Conservation (phyloP, 2,329 filamentous ascomycete genomes). For the Colletotrichum chrysophilum region DNA sequence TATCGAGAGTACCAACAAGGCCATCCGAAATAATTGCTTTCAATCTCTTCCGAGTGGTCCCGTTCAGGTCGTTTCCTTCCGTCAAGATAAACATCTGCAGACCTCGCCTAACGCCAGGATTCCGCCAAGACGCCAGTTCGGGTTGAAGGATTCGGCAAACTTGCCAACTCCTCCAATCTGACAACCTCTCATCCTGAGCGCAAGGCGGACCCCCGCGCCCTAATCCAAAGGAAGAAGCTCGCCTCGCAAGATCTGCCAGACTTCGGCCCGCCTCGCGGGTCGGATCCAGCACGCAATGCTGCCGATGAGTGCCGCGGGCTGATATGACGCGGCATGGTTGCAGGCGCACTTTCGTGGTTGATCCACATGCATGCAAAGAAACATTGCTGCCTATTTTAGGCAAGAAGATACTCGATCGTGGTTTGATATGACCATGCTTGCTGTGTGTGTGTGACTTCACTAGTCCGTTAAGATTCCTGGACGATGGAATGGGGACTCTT, state of each 20-base stretch:
- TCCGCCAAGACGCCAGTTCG: background rate
- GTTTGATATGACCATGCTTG: background rate
- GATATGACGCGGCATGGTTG: background rate
- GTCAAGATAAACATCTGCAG: background rate
- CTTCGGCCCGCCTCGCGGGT: background rate
- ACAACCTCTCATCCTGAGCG: background rate
- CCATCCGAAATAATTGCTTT: accelerated
- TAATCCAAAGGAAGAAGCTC: background rate
- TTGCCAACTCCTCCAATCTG: background rate
- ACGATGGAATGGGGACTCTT: too few species aligned
- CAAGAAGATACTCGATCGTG: background rate
- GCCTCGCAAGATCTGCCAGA: background rate
- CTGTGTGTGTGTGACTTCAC: too few species aligned
- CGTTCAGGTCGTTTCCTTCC: background rate
- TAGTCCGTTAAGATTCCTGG: too few species aligned
- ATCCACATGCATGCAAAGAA: background rate
- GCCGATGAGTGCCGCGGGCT: background rate
- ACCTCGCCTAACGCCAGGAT: background rate
- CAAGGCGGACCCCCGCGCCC: background rate
- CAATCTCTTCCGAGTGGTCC: background rate
- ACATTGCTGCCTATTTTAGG: background rate
- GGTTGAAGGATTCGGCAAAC: background rate
- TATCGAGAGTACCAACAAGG: background rate
- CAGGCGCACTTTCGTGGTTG: background rate
- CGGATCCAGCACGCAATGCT: background rate